Conservation (phyloP, 176 grass and related monocot species). For the Musa schizocarpa region DNA sequence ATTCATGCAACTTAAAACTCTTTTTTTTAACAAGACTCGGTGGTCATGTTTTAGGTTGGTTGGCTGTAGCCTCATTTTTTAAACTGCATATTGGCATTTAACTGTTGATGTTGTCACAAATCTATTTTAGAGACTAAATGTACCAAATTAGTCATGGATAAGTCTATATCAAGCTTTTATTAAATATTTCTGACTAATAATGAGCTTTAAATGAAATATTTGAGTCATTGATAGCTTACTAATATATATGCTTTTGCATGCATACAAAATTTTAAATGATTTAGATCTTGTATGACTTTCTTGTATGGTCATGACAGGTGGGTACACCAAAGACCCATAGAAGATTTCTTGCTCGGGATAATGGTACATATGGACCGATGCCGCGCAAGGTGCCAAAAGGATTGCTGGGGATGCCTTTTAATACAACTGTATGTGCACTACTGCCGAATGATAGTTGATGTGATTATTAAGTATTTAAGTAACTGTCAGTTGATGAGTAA, state of each 20-base stretch:
- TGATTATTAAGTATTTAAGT: background rate
- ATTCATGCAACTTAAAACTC: background rate
- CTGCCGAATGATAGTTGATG: background rate
- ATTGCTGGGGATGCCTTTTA: conserved; percentile 88
- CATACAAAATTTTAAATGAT: background rate
- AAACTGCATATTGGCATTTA: background rate
- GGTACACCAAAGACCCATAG: conserved; percentile 89
- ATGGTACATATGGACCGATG: conserved; percentile 91
- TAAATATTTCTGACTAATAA: background rate
- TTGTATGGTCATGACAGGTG: conserved; percentile 41
- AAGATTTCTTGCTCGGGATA: conserved; percentile 82
- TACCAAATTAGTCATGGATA: background rate
- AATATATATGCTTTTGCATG: background rate
- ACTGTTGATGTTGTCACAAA: background rate
- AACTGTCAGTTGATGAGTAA: background rate
- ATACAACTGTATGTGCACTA: conserved; percentile 69
- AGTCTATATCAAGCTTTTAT: background rate
- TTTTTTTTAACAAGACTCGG: background rate
- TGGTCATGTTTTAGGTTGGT: too few relatives aligned
- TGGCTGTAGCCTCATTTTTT: background rate
- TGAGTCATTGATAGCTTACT: background rate
- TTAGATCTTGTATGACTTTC: background rate
- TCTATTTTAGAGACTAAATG: background rate
- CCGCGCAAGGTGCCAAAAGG: conserved; percentile 77
- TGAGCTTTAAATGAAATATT: background rate